Evolutionary conservation across 768 basidiomycete genomes (phyloP).

Genomic region (Leccinum barrowsii): DNA sequence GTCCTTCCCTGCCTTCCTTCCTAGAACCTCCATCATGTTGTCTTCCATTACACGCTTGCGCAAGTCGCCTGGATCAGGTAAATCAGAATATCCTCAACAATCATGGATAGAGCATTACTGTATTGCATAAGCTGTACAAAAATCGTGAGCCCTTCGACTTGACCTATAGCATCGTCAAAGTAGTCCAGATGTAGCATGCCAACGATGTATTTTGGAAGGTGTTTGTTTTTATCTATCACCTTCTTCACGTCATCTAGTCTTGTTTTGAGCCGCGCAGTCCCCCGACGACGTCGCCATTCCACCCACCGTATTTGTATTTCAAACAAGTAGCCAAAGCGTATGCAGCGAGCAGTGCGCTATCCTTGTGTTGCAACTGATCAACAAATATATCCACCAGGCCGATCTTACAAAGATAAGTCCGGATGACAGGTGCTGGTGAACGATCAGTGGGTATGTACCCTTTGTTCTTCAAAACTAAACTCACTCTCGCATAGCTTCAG

Average conservation of each 20-base stretch:
- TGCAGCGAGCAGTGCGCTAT: constrained; percentile 18
- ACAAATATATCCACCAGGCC: constrained; percentile 11
- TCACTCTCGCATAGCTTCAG: constrained; percentile 22
- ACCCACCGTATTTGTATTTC: constrained; percentile 13
- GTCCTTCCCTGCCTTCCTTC: constrained; percentile 14
- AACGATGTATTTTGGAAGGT: constrained; percentile 16
- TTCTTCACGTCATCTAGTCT: constrained; percentile 13
- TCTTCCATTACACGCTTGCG: constrained; percentile 11
- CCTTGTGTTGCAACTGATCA: constrained; percentile 13
- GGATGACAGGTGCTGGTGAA: not conserved
- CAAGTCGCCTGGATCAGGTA: constrained; percentile 7
- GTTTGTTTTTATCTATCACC: constrained; percentile 1
- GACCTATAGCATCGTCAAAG: constrained; percentile 25
- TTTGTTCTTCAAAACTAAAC: not conserved
- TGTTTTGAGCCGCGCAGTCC: not conserved
- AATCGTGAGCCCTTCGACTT: constrained; percentile 24
- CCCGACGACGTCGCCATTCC: not conserved
- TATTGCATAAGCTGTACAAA: constrained; percentile 20
- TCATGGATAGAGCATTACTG: constrained; percentile 5
- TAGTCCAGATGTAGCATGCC: constrained; percentile 22
- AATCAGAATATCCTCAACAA: not conserved
- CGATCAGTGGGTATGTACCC: not conserved
- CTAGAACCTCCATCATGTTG: constrained; percentile 18
- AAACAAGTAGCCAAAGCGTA: constrained; percentile 20
- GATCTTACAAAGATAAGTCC: constrained; percentile 4